Conservation (phyloP, 1,284 basidiomycete genomes). For the Sanghuangporus weigelae region DNA sequence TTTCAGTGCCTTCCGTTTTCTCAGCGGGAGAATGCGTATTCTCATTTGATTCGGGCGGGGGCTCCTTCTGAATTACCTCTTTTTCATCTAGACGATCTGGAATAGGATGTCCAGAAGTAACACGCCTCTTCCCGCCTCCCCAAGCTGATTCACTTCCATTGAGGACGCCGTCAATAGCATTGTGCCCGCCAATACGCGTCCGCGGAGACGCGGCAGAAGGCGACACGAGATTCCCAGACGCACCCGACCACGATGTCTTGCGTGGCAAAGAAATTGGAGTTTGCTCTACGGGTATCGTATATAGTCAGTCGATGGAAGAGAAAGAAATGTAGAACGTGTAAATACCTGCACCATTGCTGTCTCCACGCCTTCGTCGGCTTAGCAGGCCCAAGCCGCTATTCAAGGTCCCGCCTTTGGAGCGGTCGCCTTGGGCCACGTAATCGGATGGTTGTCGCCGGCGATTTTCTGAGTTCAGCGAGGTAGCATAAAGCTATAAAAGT, state of each 20-base stretch:
- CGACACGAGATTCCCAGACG: constrained; percentile 45
- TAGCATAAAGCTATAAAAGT: constrained; percentile 55
- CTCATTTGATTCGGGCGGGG: constrained; percentile 44
- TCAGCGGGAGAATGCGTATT: constrained; percentile 41
- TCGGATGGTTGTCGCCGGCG: constrained; percentile 77
- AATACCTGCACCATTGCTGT: constrained; percentile 52
- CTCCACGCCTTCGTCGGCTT: constrained; percentile 47
- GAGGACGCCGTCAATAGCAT: constrained; percentile 69
- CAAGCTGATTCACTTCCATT: constrained; percentile 56
- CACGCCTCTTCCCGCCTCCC: constrained; percentile 34
- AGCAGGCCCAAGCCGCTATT: constrained; percentile 56
- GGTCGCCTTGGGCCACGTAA: constrained; percentile 52
- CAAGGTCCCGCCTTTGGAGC: constrained; percentile 59
- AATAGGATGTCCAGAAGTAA: constrained; percentile 30
- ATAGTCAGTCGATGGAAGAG: not conserved
- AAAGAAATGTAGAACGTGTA: not conserved
- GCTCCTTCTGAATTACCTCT: constrained; percentile 35
- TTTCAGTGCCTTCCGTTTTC: not conserved
- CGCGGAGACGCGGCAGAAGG: constrained; percentile 63
- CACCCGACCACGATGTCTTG: constrained; percentile 64
- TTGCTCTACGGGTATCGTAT: constrained; percentile 36
- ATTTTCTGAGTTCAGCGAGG: constrained; percentile 73
- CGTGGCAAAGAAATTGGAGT: constrained; percentile 45
- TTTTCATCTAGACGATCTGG: constrained; percentile 30
- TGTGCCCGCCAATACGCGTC: constrained; percentile 49